Evolutionary conservation across 139 green algal species (phyloP), one percentile per base, ranked within the genome.

Genomic region (Trebouxia sp.): DNA sequence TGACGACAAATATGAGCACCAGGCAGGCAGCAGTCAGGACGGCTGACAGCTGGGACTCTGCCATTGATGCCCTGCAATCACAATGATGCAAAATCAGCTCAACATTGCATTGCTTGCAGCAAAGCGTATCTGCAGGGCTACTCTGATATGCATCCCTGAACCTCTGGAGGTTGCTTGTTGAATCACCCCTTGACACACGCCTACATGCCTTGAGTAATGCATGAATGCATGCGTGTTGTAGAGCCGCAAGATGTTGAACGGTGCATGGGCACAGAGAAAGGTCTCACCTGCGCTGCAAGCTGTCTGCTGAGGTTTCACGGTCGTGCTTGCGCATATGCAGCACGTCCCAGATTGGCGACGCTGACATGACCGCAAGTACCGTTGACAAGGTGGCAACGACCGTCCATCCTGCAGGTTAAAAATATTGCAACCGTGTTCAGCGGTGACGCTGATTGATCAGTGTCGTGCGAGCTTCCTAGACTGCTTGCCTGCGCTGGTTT

Each of bases 1-100:
- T 51, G 41, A 77, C 69, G 12, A 48, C n/a, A 48, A 56, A 77
- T 5, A 77, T 41, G 22, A 77, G 42, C 37, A 77, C 12, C 14
- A 77, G 39, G 69, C 69, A 77, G 35, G 41, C 69, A 45, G 39
- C 69, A n/a, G 69, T 77, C 26, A 77, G 42, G 7, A 56, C 42
- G 26, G 69, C 69, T 56, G 69, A 37, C 10, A 53, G 69, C 69
- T 72, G 62, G 37, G 62, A 32, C 35, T 72, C 62, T 43, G 14
- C 62, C 62, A 72, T 72, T 42, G 32, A 22, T 28, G 62, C 42
- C 32, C 62, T 72, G 32, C 35, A 72, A 0, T 32, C 32, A 45
- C 30, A 69, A 39, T 10, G 20, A 42, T 38, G 55, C 55, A n/a
- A n/a, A n/a, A n/a, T 37, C 11, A 30, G 24, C 6, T 65, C 55